phyloP scores from a whole-genome alignment of 805 yeast genomes.

The Zygotorulaspora danielsina region DNA sequence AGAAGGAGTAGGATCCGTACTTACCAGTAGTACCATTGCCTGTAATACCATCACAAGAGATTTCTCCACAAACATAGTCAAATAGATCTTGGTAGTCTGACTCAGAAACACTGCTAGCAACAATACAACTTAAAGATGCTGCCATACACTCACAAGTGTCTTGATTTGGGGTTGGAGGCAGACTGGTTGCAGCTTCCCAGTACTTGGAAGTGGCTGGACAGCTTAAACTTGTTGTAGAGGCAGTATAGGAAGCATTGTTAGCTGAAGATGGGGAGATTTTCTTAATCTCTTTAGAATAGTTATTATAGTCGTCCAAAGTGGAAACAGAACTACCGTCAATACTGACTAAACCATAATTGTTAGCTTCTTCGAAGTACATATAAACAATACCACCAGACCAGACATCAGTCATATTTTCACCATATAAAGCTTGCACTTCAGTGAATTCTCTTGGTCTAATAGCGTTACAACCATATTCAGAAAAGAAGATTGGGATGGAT shows the following conservation, averaged over 20 bases:
- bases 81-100: conserved; percentile 60
- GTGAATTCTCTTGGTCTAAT: conserved; percentile 67
- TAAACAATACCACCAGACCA: conserved; percentile 92
- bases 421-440: conserved; percentile 63
- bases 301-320: conserved; percentile 59
- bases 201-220: conserved; percentile 56
- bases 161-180: conserved; percentile 77
- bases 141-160: conserved; percentile 62
- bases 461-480: conserved; percentile 77
- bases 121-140: conserved; percentile 55
- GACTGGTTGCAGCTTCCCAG: conserved; percentile 63
- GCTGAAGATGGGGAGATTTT: conserved; percentile 51
- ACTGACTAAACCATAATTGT: conserved; percentile 70
- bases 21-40: conserved; percentile 60
- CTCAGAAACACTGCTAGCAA: conserved; percentile 47
- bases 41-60: conserved; percentile 57
- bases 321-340: conserved; percentile 45
- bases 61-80: conserved; percentile 51
- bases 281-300: conserved; percentile 58
- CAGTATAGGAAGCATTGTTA: conserved; percentile 37
- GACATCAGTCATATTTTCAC: conserved; percentile 67
- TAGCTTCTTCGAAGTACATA: conserved; percentile 75
- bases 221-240: conserved; percentile 44
- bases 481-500: conserved; percentile 71
- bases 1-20: conserved; percentile 73